These are phyloP conservation scores for Metschnikowia arizonensis DNA, from an alignment of 805 yeast genomes.

Conservation along the genomic window DNA sequence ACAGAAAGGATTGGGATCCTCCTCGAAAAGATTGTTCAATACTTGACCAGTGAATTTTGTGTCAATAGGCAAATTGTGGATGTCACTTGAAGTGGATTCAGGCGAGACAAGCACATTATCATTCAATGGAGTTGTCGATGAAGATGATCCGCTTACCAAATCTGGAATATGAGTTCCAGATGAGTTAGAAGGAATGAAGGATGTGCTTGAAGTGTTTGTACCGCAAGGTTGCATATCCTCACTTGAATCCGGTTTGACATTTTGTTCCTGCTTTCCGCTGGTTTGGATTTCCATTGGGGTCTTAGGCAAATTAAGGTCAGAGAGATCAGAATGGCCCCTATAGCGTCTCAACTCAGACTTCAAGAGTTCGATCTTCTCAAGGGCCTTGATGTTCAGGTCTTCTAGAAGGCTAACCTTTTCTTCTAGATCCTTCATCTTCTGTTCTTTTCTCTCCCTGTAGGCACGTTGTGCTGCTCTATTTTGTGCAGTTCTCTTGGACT, in stretches of 20 bases:
- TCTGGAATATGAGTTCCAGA: conserved; percentile 27
- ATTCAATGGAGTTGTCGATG: conserved; percentile 38
- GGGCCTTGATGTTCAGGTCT: conserved; percentile 61
- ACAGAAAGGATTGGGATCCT: conserved; percentile 73
- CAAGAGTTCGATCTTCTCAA: conserved; percentile 69
- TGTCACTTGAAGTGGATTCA: conserved; percentile 22
- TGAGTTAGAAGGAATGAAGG: conserved; percentile 7
- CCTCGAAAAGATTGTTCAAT: conserved; percentile 45
- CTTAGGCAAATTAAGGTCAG: conserved; percentile 19
- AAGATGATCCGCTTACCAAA: conserved; percentile 33
- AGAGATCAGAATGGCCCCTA: conserved; percentile 37
- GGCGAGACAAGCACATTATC: conserved; percentile 35
- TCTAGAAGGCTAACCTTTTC: conserved; percentile 71
- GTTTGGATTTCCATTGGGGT: neutral
- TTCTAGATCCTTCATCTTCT: conserved; percentile 79
- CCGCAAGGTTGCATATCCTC: conserved; percentile 38
- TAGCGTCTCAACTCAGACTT: conserved; percentile 66
- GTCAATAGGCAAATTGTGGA: conserved; percentile 12
- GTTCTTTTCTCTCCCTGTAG: conserved; percentile 89
- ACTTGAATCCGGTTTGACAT: conserved; percentile 4
- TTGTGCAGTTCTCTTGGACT: conserved; percentile 89
- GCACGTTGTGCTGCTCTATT: conserved; percentile 99
- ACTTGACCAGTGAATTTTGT: conserved; percentile 14
- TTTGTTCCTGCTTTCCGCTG: neutral
- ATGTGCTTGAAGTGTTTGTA: conserved; percentile 17